phyloP scores from a whole-genome alignment of 345 rosid species.

The Nasturtium officinale region DNA sequence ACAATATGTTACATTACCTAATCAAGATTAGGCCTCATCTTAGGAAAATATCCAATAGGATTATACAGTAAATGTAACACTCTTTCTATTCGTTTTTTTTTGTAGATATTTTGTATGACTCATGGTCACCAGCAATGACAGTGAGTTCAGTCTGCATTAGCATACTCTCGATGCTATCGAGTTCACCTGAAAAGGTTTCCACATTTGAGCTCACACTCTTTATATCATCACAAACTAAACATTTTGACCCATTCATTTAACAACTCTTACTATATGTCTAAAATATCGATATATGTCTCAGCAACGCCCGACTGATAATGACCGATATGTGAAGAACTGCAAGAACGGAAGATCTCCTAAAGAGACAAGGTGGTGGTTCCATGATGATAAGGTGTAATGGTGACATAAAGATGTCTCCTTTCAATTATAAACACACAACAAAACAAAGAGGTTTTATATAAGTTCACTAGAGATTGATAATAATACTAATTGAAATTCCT shows the following conservation, averaged over 20 bases:
- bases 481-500: slow-evolving; percentile 28
- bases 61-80: not conserved
- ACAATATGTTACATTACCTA: not conserved
- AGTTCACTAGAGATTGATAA: slow-evolving; percentile 4
- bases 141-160: slow-evolving; percentile 96
- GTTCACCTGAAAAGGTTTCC: slow-evolving; percentile 87
- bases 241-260: not conserved
- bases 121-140: slow-evolving; percentile 99
- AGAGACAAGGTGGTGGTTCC: slow-evolving; percentile 99
- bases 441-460: slow-evolving; percentile 28
- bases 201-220: too few relatives aligned
- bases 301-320: slow-evolving; percentile 97
- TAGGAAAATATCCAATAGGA: too few relatives aligned
- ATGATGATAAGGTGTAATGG: slow-evolving; percentile 82
- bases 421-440: not conserved
- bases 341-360: slow-evolving; percentile 94
- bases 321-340: slow-evolving; percentile 95
- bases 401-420: slow-evolving; percentile 8
- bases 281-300: slow-evolving; percentile 31
- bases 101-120: slow-evolving; percentile 91
- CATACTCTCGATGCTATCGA: slow-evolving; percentile 98
- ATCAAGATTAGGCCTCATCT: not conserved
- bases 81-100: not conserved
- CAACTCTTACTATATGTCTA: not conserved
- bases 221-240: too few relatives aligned